Percentiles rank a stretch among this genome's conserved stretches.
These are phyloP conservation scores for Aspergillus homomorphus DNA, from an alignment of 495 filamentous ascomycete genomes.

Conservation along the genomic window DNA sequence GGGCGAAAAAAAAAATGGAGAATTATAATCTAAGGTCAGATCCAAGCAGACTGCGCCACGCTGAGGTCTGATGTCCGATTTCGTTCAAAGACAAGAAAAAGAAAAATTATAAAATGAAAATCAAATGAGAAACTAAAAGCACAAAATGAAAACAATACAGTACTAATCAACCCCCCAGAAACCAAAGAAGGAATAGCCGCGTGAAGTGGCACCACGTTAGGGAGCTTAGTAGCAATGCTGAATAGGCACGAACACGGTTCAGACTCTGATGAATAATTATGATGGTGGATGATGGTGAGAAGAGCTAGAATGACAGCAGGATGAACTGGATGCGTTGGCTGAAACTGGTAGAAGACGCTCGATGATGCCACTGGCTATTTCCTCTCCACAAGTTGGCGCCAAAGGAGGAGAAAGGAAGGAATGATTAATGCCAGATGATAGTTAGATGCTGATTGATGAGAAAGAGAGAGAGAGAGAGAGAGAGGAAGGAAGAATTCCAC, in stretches of 20 bases:
- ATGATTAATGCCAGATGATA: not conserved
- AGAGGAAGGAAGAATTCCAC: not conserved
- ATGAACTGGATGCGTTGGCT: not conserved
- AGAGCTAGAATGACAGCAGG: not conserved
- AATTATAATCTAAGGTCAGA: conserved; percentile 1
- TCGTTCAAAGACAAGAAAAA: not conserved
- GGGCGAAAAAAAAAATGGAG: conserved; percentile 1
- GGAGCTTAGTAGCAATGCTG: not conserved
- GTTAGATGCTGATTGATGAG: not conserved
- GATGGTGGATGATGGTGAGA: conserved; percentile 8
- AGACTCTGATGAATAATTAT: conserved; percentile 10
- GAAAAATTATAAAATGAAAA: conserved; percentile 14
- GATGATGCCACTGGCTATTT: conserved; percentile 16
- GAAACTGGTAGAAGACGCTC: conserved; percentile 12
- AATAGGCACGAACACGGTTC: not conserved
- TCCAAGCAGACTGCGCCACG: conserved; percentile 14
- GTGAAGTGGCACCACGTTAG: conserved; percentile 20
- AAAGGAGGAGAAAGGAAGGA: not conserved
- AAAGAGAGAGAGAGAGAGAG: not conserved
- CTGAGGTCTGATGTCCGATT: not conserved
- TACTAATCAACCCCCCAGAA: not conserved
- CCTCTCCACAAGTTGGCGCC: too few relatives aligned
- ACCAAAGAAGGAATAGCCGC: conserved; percentile 1
- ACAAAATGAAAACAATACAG: conserved; percentile 9
- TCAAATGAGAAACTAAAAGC: conserved; percentile 10